Base-by-base conservation (phyloP, 768 basidiomycete genomes). In the Tricholoma saponaceum region DNA sequence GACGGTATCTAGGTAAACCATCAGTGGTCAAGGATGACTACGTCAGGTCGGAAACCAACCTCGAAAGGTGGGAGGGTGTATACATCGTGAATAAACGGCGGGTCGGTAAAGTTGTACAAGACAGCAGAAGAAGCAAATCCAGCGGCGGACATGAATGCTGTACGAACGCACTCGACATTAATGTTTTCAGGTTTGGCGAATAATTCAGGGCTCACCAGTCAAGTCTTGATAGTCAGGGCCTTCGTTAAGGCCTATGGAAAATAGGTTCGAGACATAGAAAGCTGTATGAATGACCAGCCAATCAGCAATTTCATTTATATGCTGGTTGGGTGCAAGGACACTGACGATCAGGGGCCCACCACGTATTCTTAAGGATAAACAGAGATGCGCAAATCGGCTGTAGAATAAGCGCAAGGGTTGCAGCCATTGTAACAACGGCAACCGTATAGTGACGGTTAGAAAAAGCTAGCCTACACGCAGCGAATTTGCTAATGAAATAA, bases 111-210 rank as follows among this genome's bases (percentile, higher is more conserved):
- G 54, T 74, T 64, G 60, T 82, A 84, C 22, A 80, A 63, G 9
- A 79, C 75, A 1, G 73, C 72, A 5, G 82, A 77, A 9, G 79
- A 77, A 12, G 83, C 80, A 59, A 76, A 84, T 12, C 83, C 83
- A 7, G 83, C 79, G 7, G 82, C 83, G 37, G 79, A 76, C 39
- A 81, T 65, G 67, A 83, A 84, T 3, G 75, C 80, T 83, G 59
- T n/a, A 22, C 16, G 20, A 52, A 53, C 16, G 37, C 37, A n/a
- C 37, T 39, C 37, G 7, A 28, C 18, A 57, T 47, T 49, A 9
- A 14, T 10, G 10, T 60, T 30, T 61, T 23, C 28, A 26, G 30
- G 47, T 3, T 14, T 33, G 32, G 51, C n/a, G 37, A 39, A 9
- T 26, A 26, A 32, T 22, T 44, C 7, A n/a, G 25, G 43, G 62